These are phyloP conservation scores for Borovskyia barvae DNA, from an alignment of 208 protist genomes.

Conservation along the genomic window DNA sequence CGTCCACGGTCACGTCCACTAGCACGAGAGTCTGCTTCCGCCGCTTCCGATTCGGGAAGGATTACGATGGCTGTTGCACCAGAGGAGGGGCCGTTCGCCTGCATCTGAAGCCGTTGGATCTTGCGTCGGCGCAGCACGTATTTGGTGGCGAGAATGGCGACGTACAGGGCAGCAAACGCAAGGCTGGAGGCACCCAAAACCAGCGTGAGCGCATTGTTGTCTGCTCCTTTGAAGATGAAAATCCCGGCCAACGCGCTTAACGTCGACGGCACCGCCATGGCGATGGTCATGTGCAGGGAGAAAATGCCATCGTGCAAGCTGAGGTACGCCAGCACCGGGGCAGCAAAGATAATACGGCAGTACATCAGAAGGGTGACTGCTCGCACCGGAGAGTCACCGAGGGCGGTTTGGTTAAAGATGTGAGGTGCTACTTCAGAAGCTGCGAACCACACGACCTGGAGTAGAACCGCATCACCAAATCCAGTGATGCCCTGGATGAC, in stretches of 20 bases:
- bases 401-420: constrained; percentile 28
- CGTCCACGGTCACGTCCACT: constrained; percentile 7
- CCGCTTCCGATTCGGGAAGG: constrained; percentile 12
- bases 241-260: constrained; percentile 25
- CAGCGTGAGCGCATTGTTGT: constrained; percentile 23
- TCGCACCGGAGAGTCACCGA: constrained; percentile 31
- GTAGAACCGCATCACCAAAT: constrained; percentile 42
- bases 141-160: constrained; percentile 18
- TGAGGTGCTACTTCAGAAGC: constrained; percentile 18
- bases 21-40: constrained; percentile 4
- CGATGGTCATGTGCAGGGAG: constrained; percentile 29
- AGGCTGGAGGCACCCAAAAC: constrained; percentile 40
- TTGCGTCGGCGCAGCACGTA: constrained; percentile 9
- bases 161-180: constrained; percentile 33
- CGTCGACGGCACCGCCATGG: constrained; percentile 41
- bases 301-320: constrained; percentile 30
- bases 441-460: constrained; percentile 40
- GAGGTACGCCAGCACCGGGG: constrained; percentile 28
- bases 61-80: not conserved
- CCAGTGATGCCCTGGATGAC: constrained; percentile 34
- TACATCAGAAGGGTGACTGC: constrained; percentile 40
- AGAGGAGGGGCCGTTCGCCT: not conserved
- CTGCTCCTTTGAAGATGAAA: constrained; percentile 17
- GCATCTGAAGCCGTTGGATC: not conserved
- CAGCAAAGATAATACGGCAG: constrained; percentile 31